Base-by-base conservation (phyloP, 108 stramenopile species). In the Heterococcus sp. region DNA sequence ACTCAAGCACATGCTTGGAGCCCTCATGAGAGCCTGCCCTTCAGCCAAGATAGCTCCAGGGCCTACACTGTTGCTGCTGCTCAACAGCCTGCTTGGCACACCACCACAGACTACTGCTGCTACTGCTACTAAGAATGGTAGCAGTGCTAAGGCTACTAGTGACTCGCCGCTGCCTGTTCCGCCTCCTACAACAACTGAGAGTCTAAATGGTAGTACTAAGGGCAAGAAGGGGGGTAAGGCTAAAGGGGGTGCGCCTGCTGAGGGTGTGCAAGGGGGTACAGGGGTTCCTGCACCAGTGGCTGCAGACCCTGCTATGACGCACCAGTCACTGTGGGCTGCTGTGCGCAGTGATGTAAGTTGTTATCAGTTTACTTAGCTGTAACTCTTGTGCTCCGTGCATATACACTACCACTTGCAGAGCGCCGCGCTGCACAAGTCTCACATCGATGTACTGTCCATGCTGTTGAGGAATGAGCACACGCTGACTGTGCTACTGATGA, bases 1-100 rank as follows among this genome's bases (percentile, higher is more conserved):
- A 35, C 87, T 93, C 29, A 94, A 95, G 89, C 93, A 94, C 78
- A 90, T 94, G 36, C 86, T 96, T 0, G 91, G 92, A 70, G 75
- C 78, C 2, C 92, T 93, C 67, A 69, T 94, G 68, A 85, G 75
- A 88, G 31, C 75, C 72, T 90, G 88, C 64, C 85, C 87, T 0
- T 77, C 84, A 14, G 85, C 89, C 26, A 66, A 86, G 29, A 37
- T 80, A 1, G 90, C 92, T 35, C 93, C 93, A 1, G 89, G 91
- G 3, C 89, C 91, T 64, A 90, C 90, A 1, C 84, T 95, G 40
- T 92, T 92, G 72, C 90, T 92, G 3, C 92, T 95, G 84, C 75
- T 97, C 1, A 93, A 94, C 82, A 92, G 93, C 39, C 74, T 97
- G 11, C 83, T 96, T 72, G 90, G 86, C 27, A 35, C 89, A 40